phyloP scores from a whole-genome alignment of 805 yeast species.

The Candida golubevii region DNA sequence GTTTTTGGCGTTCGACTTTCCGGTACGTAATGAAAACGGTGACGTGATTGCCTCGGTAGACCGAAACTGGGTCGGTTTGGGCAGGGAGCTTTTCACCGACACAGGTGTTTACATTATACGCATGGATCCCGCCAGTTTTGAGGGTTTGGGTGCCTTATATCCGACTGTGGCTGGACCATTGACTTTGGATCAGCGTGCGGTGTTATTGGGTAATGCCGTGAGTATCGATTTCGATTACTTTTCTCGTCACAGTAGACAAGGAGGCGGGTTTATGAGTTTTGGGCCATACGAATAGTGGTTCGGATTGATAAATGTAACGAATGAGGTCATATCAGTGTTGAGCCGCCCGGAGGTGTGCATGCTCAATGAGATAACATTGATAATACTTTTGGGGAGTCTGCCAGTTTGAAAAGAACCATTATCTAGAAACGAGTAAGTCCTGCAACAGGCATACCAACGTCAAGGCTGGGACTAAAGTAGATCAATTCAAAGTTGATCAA shows the following conservation, averaged over 20 bases:
- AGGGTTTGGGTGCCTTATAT: constrained; percentile 50
- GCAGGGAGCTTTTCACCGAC: constrained; percentile 89
- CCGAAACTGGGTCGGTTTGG: constrained; percentile 93
- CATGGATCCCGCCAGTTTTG: constrained; percentile 71
- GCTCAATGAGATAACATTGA: too few species aligned
- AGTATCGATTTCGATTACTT: constrained; percentile 95
- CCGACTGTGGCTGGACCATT: constrained; percentile 51
- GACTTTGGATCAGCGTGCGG: constrained; percentile 78
- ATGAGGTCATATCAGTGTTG: too few species aligned
- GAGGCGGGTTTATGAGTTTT: constrained; percentile 40
- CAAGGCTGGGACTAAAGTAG: too few species aligned
- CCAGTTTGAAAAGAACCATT: too few species aligned
- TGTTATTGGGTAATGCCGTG: constrained; percentile 80
- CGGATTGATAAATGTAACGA: too few species aligned
- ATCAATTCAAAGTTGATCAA: too few species aligned
- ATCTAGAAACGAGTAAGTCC: too few species aligned
- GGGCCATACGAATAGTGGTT: constrained; percentile 22
- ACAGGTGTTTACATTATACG: constrained; percentile 87
- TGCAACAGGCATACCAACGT: too few species aligned
- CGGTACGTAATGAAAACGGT: constrained; percentile 57
- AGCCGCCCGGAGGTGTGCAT: too few species aligned
- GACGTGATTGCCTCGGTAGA: constrained; percentile 72
- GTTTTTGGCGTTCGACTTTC: constrained; percentile 81
- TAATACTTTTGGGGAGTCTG: too few species aligned
- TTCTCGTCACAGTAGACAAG: constrained; percentile 76